These are phyloP conservation scores for Acmispon strigosus DNA, from an alignment of 306 rosid species.

Conservation along the genomic window DNA sequence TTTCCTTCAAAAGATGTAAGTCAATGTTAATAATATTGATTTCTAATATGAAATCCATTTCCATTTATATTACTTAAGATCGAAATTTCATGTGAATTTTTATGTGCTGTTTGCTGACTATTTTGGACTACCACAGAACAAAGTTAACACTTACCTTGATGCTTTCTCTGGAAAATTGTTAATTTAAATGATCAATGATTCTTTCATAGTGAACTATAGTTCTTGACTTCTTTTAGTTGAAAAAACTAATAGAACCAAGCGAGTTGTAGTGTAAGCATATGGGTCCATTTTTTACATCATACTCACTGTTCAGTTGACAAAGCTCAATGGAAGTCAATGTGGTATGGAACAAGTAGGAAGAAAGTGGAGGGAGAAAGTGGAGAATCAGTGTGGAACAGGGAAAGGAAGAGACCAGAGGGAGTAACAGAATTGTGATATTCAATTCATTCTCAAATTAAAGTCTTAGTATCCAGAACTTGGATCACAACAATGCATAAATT, in stretches of 20 bases:
- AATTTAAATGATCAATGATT: neutral
- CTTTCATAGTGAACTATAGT: neutral
- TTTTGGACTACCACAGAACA: neutral
- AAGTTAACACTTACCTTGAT: neutral
- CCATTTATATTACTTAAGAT: neutral
- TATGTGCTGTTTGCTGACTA: neutral
- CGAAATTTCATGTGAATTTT: neutral
- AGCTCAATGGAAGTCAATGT: neutral
- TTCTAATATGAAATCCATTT: neutral
- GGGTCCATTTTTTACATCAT: neutral
- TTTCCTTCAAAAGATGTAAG: slow-evolving; percentile 75
- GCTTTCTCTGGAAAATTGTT: neutral
- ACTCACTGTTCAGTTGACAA: neutral
- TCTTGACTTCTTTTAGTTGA: neutral
- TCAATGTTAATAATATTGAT: neutral
- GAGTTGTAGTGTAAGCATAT: neutral
- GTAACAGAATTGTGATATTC: neutral
- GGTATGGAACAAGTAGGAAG: neutral
- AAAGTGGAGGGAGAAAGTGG: neutral
- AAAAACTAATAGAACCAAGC: neutral
- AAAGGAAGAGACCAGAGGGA: neutral
- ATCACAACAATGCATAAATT: neutral
- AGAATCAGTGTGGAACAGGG: neutral
- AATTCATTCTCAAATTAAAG: neutral
- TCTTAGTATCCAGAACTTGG: neutral